phyloP scores from a whole-genome alignment of 176 grass and related monocot species.

The Oryza coarctata region DNA sequence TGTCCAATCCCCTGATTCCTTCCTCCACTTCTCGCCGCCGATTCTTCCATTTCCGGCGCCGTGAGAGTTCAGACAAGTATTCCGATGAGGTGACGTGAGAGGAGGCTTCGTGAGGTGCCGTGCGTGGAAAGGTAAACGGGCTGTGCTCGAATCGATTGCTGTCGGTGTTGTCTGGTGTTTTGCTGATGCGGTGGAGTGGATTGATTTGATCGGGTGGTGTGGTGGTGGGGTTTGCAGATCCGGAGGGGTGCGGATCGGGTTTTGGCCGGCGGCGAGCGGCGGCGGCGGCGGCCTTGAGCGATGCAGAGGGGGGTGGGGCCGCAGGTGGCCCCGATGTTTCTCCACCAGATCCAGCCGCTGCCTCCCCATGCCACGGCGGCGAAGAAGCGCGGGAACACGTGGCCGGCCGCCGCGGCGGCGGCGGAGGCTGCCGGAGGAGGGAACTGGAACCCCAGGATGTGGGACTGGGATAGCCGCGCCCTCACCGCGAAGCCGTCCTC shows the following conservation, averaged over 20 bases:
- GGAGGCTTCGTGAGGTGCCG: neutral
- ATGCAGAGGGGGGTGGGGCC: conserved; percentile 81
- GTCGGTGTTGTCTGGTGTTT: neutral
- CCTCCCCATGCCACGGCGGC: conserved; percentile 42
- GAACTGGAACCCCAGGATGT: conserved; percentile 85
- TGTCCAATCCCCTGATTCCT: too few relatives aligned
- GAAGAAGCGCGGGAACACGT: conserved; percentile 49
- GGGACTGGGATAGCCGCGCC: conserved; percentile 87
- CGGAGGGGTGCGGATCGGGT: conserved; percentile 19
- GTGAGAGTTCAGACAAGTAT: neutral
- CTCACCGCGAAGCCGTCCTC: conserved; percentile 62
- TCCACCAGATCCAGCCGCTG: conserved; percentile 62
- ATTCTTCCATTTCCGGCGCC: neutral
- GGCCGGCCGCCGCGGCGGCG: conserved; percentile 8
- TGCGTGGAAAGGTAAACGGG: conserved; percentile 33
- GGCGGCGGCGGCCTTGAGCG: neutral
- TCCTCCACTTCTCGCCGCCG: neutral
- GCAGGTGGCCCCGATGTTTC: conserved; percentile 70
- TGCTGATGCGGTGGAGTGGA: neutral
- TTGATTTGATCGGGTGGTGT: neutral
- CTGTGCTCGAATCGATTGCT: conserved; percentile 16
- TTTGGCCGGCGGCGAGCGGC: neutral
- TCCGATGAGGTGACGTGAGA: neutral
- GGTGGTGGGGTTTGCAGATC: neutral
- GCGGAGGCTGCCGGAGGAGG: conserved; percentile 9